Evolutionary conservation across 1,284 basidiomycete species (phyloP), one percentile per base, ranked within the genome.

Genomic region (Coniferiporia sulphurascens): DNA sequence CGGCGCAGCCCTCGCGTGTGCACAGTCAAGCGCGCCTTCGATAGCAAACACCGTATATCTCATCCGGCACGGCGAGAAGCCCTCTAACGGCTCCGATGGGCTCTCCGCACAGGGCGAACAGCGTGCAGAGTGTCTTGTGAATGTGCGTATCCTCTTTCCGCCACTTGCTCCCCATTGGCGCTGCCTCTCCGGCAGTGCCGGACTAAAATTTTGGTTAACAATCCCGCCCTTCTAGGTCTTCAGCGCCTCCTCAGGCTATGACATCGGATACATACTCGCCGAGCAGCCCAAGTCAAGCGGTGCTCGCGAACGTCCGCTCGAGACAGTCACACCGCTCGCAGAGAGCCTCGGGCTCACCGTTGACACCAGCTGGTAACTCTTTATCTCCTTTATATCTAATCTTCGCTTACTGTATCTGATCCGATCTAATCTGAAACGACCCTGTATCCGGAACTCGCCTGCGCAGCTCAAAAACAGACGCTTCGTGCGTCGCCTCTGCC

Each of bases 51-150:
- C 52, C 10, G 52, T 62, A n/a, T 65, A 59, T 55, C 56, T 71
- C 34, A 66, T 71, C 48, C 67, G 70, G 0, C 70, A 71, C 51
- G 70, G 70, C 38, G 70, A 71, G 64, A 71, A 71, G 59, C 64
- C 64, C n/a, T 41, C 55, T 5, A 50, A 68, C 49, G 62, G 61
- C 45, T 49, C 52, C 10, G 45, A 65, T 4, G 68, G 67, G 1
- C 62, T 71, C 13, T 64, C 62, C 36, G 22, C 32, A 19, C 48
- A 58, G 45, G 68, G 68, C 13, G 60, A 63, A 52, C 56, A 63
- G 53, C 59, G 68, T 12, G 68, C 68, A 10, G 63, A 68, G 51
- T 68, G 67, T 48, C 34, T 69, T 21, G 57, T 63, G 1, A 62
- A 57, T 17, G 68, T 68, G 22, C 8, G 62, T n/a, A n/a, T n/a